Base-by-base conservation (phyloP, 768 basidiomycete species). In the Trametes villosa region DNA sequence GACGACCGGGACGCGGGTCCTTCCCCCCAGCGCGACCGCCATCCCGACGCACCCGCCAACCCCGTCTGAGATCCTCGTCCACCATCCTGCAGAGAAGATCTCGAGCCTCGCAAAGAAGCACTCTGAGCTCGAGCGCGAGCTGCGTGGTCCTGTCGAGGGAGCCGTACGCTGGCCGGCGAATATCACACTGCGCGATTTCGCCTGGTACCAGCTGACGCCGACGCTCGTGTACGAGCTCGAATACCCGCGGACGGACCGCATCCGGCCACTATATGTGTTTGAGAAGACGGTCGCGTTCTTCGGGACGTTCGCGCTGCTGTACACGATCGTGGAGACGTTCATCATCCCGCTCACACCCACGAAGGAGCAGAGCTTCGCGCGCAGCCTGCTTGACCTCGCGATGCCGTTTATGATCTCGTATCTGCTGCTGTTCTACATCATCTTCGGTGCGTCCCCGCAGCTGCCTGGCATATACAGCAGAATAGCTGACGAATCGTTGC, bases 191-290 rank as follows among this genome's bases (percentile, higher is more conserved):
- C 83, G 80, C 68, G 89, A 94, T 73, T 98, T 95, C 70, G 83
- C 83, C 29, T 83, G 89, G 38, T 99, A 96, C 75, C 85, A 92
- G 76, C 76, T 96, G 38, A 87, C 92, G 46, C 97, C 97, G 15
- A 94, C 94, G 0, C 81, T 99, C 42, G 95, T 98, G 8, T 99
- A 99, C 70, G 95, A 98, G 72, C 79, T 98, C 33, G 96, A 98
- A 74, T 99, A 96, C 73, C 96, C 96, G 11, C 79, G 96, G 51
- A 98, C 96, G 11, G 86, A 91, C 31, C 77, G 85, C 40, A 88
- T 88, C 48, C 86, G 93, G 4, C 92, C 93, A 1, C 69, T 92
- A 9, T 95, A 95, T 68, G 81, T 96, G 33, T 76, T 76, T 51
- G 83, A 88, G 67, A 86, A 86, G 75, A 79, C 80, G 4, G 78